Evolutionary conservation across 2,329 filamentous ascomycete species (phyloP).

Genomic region (Lecanicillium sp.): DNA sequence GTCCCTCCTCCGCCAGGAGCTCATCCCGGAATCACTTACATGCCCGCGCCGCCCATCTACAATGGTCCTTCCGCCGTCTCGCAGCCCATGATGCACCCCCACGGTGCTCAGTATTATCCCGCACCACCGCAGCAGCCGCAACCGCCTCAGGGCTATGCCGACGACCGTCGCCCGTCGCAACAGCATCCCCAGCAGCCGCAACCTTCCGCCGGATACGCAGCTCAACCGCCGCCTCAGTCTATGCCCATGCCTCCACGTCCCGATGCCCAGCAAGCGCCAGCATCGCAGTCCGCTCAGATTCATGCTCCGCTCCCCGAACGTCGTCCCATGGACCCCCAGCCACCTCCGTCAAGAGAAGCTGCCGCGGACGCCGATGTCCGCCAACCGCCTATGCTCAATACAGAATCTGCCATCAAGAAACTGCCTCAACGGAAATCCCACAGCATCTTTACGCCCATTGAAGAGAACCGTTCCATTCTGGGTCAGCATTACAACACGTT

Average conservation of each 20-base stretch:
- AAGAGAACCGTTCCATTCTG: slow-evolving; percentile 82
- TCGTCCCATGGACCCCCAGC: slow-evolving; percentile 45
- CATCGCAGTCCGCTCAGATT: slow-evolving; percentile 18
- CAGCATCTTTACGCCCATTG: slow-evolving; percentile 96
- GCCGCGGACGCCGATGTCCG: slow-evolving; percentile 44
- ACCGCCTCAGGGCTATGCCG: slow-evolving; percentile 23
- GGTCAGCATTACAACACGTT: slow-evolving; percentile 75
- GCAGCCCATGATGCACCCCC: slow-evolving; percentile 32
- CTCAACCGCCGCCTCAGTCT: slow-evolving; percentile 23
- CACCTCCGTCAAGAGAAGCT: slow-evolving; percentile 45
- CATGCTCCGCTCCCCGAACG: slow-evolving; percentile 28
- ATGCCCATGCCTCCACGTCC: slow-evolving; percentile 22
- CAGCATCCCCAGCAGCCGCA: slow-evolving; percentile 26
- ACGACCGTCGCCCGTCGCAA: slow-evolving; percentile 13
- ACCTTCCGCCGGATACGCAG: slow-evolving; percentile 21
- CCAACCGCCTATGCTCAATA: slow-evolving; percentile 44
- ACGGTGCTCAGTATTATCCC: slow-evolving; percentile 30
- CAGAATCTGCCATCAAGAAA: slow-evolving; percentile 49
- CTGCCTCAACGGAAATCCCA: slow-evolving; percentile 73
- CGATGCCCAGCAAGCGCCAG: slow-evolving; percentile 17
- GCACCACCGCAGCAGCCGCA: slow-evolving; percentile 22
- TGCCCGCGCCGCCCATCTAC: slow-evolving; percentile 81
- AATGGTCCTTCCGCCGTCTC: slow-evolving; percentile 50
- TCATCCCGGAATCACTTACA: slow-evolving; percentile 65
- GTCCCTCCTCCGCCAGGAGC: slow-evolving; percentile 55